phyloP scores from a whole-genome alignment of 768 basidiomycete species.

The Dentipellis sp. region DNA sequence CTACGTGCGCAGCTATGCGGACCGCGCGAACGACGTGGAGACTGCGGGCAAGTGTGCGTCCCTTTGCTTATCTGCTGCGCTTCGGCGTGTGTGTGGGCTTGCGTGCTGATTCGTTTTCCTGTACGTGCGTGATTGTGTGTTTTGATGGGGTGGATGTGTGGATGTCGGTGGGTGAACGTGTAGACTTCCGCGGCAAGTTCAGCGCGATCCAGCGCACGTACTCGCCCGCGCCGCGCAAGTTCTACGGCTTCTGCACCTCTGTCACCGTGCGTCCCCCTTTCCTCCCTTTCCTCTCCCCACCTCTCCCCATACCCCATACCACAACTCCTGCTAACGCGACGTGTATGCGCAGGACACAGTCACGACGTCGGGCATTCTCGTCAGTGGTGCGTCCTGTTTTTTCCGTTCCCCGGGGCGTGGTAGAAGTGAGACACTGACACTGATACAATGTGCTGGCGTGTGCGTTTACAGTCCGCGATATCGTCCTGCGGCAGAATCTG shows the following conservation, averaged over 20 bases:
- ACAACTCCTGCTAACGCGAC: not conserved
- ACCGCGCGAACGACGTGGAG: slow-evolving; percentile 61
- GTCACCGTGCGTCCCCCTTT: slow-evolving; percentile 44
- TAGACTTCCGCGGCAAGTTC: slow-evolving; percentile 65
- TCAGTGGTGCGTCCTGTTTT: slow-evolving; percentile 44
- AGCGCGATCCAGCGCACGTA: slow-evolving; percentile 70
- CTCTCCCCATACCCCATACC: not conserved
- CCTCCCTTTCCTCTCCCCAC: not conserved
- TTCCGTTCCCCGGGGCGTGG: no score
- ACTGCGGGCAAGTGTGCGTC: slow-evolving; percentile 56
- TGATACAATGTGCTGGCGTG: no score
- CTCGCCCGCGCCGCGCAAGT: slow-evolving; percentile 64
- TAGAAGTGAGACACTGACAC: no score
- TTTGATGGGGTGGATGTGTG: no score
- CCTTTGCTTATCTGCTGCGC: not conserved
- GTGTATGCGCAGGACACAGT: slow-evolving; percentile 40
- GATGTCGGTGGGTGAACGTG: no score
- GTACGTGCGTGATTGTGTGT: not conserved
- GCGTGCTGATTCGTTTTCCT: not conserved
- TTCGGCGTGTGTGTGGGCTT: not conserved
- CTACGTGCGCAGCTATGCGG: slow-evolving; percentile 64
- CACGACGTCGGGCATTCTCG: slow-evolving; percentile 69
- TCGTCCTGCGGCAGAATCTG: slow-evolving; percentile 13
- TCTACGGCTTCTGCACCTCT: slow-evolving; percentile 71
- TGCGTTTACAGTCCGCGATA: slow-evolving; percentile 10